These are phyloP conservation scores for Coniella vitis DNA, from an alignment of 2,329 filamentous ascomycete species.

Conservation along the genomic window DNA sequence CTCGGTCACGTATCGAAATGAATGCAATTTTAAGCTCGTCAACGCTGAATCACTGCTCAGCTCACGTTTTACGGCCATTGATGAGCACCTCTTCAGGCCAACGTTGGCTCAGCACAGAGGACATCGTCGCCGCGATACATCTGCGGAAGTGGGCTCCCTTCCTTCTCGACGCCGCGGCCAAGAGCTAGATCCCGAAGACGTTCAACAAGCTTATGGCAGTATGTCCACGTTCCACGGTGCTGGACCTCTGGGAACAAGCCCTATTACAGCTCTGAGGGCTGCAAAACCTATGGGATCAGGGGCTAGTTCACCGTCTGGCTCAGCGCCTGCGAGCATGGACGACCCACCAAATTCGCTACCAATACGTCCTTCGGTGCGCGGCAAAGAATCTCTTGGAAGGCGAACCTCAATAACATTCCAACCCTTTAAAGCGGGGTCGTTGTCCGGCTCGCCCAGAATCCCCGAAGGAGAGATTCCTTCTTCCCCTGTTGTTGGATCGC, in stretches of 20 bases:
- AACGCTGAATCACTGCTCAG: constrained; percentile 86
- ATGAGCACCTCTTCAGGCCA: constrained; percentile 80
- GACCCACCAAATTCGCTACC: constrained; percentile 47
- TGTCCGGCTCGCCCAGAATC: constrained; percentile 74
- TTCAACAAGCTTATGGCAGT: constrained; percentile 80
- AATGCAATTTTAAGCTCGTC: constrained; percentile 86
- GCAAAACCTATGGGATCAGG: constrained; percentile 56
- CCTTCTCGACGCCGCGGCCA: constrained; percentile 52
- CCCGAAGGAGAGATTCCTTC: constrained; percentile 45
- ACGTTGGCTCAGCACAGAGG: constrained; percentile 56
- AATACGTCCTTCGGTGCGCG: constrained; percentile 30
- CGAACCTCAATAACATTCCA: constrained; percentile 85
- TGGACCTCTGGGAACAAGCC: constrained; percentile 70
- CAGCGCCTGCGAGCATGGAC: constrained; percentile 39
- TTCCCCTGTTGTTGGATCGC: constrained; percentile 48
- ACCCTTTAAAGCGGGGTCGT: constrained; percentile 90
- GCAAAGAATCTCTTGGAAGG: constrained; percentile 50
- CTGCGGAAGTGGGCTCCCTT: constrained; percentile 64
- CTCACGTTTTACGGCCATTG: constrained; percentile 86
- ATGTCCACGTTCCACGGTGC: constrained; percentile 85
- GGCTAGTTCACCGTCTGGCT: constrained; percentile 51
- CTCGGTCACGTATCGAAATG: constrained; percentile 75
- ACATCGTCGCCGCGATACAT: constrained; percentile 28
- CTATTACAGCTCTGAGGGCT: constrained; percentile 73
- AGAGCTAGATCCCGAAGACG: constrained; percentile 41